Conservation (phyloP, 2,329 filamentous ascomycete species). For the Ceratocystiopsis brevicomis region DNA sequence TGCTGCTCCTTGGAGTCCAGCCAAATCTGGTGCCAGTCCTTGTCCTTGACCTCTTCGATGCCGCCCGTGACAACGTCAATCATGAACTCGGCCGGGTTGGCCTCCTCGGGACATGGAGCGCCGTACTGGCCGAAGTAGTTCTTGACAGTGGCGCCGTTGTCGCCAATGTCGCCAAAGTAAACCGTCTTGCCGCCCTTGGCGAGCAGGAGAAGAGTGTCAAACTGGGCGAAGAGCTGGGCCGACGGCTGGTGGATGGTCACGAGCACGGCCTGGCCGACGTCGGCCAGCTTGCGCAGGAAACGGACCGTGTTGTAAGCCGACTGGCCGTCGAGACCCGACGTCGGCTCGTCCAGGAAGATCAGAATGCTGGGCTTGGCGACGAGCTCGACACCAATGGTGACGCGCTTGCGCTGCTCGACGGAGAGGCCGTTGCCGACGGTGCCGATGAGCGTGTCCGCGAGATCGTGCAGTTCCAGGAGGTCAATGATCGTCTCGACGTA, state of each 20-base stretch:
- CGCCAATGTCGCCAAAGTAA: no score
- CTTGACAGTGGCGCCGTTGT: no score
- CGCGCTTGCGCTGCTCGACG: constrained; percentile 32
- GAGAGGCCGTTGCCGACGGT: constrained; percentile 31
- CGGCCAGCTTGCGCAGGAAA: constrained; percentile 48
- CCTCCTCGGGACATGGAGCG: no score
- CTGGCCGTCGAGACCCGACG: constrained; percentile 47
- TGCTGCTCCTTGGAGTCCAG: constrained; percentile 16
- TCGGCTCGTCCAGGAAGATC: constrained; percentile 35
- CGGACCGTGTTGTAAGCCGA: constrained; percentile 47
- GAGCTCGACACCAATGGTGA: constrained; percentile 42
- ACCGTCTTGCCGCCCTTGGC: no score
- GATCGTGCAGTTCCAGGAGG: constrained; percentile 28
- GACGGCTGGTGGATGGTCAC: constrained; percentile 55
- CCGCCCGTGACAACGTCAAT: constrained; percentile 37
- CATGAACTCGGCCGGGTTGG: constrained; percentile 61
- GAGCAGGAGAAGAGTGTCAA: no score
- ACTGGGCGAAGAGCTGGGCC: constrained; percentile 35
- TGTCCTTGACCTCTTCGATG: constrained; percentile 17
- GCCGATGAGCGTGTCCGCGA: constrained; percentile 29
- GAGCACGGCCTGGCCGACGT: constrained; percentile 46
- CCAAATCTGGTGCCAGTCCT: constrained; percentile 22
- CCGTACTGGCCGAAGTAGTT: no score
- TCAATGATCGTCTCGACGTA: constrained; percentile 69
- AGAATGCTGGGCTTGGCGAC: constrained; percentile 37